Evolutionary conservation across 1,139 yeast genomes (phyloP), one percentile per base, ranked within the genome.

Genomic region (Hyphopichia wangnamkhiaoensis): DNA sequence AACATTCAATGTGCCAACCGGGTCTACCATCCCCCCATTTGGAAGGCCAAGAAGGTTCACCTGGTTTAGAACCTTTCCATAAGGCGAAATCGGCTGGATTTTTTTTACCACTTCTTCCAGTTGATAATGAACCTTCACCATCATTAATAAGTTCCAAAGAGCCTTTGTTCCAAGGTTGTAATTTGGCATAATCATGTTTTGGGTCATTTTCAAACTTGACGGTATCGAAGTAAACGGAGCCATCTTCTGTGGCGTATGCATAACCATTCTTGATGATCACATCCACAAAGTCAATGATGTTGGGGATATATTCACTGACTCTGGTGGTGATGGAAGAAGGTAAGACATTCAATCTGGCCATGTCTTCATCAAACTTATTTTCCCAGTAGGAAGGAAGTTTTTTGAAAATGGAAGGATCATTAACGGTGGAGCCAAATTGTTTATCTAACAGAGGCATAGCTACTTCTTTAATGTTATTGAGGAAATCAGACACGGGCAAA

Each of bases 1-100:
- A 90, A 74, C 99, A 93, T 66, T 93, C 99, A 62, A 93, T 93
- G 61, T 93, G 99, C 99, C 99, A 93, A 2, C 99, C 99, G 3
- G 99, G 99, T 61, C 99, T 84, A 36, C 98, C 99, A 43, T 75
- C 73, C 26, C 98, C 98, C 98, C 98, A 93, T 30, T 94, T 91
- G 2, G 96, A 88, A 2, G 75, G 76, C 98, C 98, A 93, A 33
- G 82, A 78, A 15, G 99, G 99, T 68, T 93, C 99, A 52, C 99
- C 99, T 1, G 95, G 93, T 59, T 93, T 93, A 13, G 96, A 86
- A 1, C 93, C 82, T 61, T 93, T 93, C 99, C 99, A 93, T 31
- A 93, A 73, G 0, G 98, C 98, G 65, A 93, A 93, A 63, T 93
- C 99, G 23, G 89, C 86, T 4, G 85, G 64, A 43, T 81, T 84